These are phyloP conservation scores for Entelexis paramagnoliae DNA, from an alignment of 1,139 yeast species.

Conservation along the genomic window DNA sequence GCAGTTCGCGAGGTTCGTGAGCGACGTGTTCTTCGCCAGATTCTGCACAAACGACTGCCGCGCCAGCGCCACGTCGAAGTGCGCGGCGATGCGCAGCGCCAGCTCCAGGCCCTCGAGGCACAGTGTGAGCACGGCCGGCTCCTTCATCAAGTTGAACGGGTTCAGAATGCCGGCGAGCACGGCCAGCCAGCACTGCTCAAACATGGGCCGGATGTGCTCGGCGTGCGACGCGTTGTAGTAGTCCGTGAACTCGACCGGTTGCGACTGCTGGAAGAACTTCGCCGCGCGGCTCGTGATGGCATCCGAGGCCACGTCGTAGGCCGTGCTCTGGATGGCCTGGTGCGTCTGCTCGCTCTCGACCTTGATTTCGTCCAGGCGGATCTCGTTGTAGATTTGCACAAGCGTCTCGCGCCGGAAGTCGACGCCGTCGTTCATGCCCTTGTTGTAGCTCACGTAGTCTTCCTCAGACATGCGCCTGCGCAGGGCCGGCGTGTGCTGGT, in stretches of 20 bases:
- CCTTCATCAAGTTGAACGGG: conserved; percentile 58
- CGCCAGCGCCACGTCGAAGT: conserved; percentile 76
- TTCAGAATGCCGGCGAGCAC: conserved; percentile 88
- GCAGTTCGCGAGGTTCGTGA: conserved; percentile 66
- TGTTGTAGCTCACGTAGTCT: conserved; percentile 72
- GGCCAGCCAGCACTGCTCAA: conserved; percentile 96
- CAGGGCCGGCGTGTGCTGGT: conserved; percentile 72
- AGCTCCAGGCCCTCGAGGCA: conserved; percentile 80
- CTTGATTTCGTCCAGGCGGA: conserved; percentile 73
- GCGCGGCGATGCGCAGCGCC: conserved; percentile 72
- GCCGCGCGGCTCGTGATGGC: conserved; percentile 90
- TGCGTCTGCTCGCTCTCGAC: conserved; percentile 90
- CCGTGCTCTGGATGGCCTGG: conserved; percentile 71
- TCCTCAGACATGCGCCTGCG: conserved; percentile 70
- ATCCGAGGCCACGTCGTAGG: conserved; percentile 81
- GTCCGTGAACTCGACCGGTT: conserved; percentile 38
- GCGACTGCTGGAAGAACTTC: conserved; percentile 61
- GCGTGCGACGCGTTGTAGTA: conserved; percentile 63
- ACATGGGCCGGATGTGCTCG: conserved; percentile 85
- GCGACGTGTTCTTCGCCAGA: conserved; percentile 60
- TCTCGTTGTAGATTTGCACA: conserved; percentile 61
- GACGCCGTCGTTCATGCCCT: conserved; percentile 88
- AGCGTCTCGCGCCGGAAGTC: conserved; percentile 71
- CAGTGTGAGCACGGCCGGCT: conserved; percentile 45
- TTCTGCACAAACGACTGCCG: conserved; percentile 85